These are phyloP conservation scores for Diplodia sapinea DNA, from an alignment of 2,329 filamentous ascomycete species.

Conservation along the genomic window DNA sequence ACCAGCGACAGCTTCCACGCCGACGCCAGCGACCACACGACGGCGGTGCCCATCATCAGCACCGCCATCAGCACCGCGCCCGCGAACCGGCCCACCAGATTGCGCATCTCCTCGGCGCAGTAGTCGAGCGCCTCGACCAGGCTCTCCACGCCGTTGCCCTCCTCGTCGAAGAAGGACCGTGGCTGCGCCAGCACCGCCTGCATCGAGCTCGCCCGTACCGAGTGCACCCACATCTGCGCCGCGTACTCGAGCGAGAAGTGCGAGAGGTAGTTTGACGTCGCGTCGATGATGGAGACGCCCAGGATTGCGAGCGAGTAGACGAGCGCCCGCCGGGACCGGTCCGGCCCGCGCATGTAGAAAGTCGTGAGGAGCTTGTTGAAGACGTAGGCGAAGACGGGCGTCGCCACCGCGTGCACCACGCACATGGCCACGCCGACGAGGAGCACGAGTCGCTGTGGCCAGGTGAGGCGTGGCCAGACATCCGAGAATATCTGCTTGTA, in stretches of 20 bases:
- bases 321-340: conserved; percentile 57
- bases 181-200: conserved; percentile 75
- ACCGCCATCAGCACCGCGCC: conserved; percentile 70
- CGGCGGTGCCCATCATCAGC: conserved; percentile 70
- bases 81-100: conserved; percentile 77
- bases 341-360: conserved; percentile 62
- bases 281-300: conserved; percentile 70
- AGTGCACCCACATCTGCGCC: conserved; percentile 78
- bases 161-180: conserved; percentile 75
- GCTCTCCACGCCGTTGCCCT: conserved; percentile 66
- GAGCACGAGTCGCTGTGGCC: conserved; percentile 60
- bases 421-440: conserved; percentile 66
- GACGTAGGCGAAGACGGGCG: conserved; percentile 76
- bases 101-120: conserved; percentile 86
- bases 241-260: conserved; percentile 74
- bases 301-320: conserved; percentile 75
- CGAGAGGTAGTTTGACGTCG: conserved; percentile 66
- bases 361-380: conserved; percentile 74
- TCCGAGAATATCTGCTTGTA: conserved; percentile 68
- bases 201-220: conserved; percentile 71
- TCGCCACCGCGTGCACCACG: conserved; percentile 68
- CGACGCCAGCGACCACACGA: conserved; percentile 74
- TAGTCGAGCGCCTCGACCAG: conserved; percentile 77
- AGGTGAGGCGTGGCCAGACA: conserved; percentile 70
- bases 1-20: conserved; percentile 85